Conservation (phyloP, 805 yeast genomes). For the Schizosaccharomyces osmophilus region DNA sequence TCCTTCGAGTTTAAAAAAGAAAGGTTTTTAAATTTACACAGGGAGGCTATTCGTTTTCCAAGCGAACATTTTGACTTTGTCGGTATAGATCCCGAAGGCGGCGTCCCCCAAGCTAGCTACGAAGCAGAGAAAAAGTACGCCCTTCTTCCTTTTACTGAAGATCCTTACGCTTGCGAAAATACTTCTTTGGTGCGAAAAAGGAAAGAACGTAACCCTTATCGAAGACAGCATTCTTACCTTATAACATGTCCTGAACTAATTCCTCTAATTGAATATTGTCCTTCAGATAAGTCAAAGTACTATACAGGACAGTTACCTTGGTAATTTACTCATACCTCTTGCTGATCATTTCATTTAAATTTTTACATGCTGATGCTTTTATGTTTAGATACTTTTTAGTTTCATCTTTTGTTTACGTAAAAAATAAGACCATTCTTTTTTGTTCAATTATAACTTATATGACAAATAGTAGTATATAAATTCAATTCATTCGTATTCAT, state of each 20-base stretch:
- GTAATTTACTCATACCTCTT: not conserved
- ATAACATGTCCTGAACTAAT: not conserved
- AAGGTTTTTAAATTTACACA: slow-evolving; percentile 21
- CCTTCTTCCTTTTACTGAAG: slow-evolving; percentile 8
- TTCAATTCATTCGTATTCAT: too few species aligned
- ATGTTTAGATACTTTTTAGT: too few species aligned
- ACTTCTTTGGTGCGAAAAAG: slow-evolving; percentile 6
- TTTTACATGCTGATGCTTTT: too few species aligned
- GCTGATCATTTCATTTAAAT: not conserved
- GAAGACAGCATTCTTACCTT: slow-evolving; percentile 7
- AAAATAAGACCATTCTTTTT: too few species aligned
- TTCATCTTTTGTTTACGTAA: too few species aligned
- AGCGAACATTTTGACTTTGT: slow-evolving; percentile 5
- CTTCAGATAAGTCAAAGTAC: not conserved
- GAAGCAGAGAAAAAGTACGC: slow-evolving; percentile 6
- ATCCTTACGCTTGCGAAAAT: slow-evolving; percentile 10
- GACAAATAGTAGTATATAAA: too few species aligned
- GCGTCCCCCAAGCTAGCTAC: slow-evolving; percentile 1
- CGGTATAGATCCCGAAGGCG: slow-evolving; percentile 8
- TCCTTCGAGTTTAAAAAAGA: slow-evolving; percentile 53
- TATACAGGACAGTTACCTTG: not conserved
- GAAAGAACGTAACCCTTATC: slow-evolving; percentile 9
- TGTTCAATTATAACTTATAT: too few species aligned
- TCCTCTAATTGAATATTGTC: not conserved
- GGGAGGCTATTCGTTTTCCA: slow-evolving; percentile 9